phyloP scores from a whole-genome alignment of 192 early-diverging fungal species.

The Thamnidium elegans region DNA sequence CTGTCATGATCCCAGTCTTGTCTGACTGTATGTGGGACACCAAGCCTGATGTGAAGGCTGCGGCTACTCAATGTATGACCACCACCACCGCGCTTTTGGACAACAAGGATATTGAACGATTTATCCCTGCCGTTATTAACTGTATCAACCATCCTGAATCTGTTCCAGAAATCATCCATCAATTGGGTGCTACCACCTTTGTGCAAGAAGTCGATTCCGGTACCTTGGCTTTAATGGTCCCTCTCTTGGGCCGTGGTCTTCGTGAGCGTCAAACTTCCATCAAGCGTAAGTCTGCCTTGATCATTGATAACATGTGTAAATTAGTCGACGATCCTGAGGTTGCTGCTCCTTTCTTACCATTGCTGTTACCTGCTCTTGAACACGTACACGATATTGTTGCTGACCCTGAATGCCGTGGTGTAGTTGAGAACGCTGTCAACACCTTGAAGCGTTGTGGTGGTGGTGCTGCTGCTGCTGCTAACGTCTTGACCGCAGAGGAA shows the following conservation, averaged over 20 bases:
- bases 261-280: conserved; percentile 68
- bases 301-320: conserved; percentile 92
- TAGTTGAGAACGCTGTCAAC: conserved; percentile 62
- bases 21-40: conserved; percentile 82
- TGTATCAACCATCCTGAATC: conserved; percentile 79
- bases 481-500: conserved; percentile 45
- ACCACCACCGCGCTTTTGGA: conserved; percentile 65
- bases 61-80: conserved; percentile 64
- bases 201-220: conserved; percentile 73
- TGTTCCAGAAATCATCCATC: conserved; percentile 74
- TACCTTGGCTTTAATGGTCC: conserved; percentile 79
- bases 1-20: conserved; percentile 69
- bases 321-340: conserved; percentile 80
- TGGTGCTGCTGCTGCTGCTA: conserved; percentile 41
- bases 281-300: conserved; percentile 74
- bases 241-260: conserved; percentile 69
- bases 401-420: conserved; percentile 74
- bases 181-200: conserved; percentile 80
- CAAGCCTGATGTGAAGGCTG: conserved; percentile 67
- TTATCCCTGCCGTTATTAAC: conserved; percentile 70
- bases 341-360: conserved; percentile 75
- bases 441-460: conserved; percentile 63
- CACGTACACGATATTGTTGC: conserved; percentile 72
- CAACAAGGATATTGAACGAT: conserved; percentile 79
- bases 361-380: conserved; percentile 74